Evolutionary conservation across 2,329 filamentous ascomycete species (phyloP), one percentile per base, ranked within the genome.

Genomic region (Fusarium abutilonis): DNA sequence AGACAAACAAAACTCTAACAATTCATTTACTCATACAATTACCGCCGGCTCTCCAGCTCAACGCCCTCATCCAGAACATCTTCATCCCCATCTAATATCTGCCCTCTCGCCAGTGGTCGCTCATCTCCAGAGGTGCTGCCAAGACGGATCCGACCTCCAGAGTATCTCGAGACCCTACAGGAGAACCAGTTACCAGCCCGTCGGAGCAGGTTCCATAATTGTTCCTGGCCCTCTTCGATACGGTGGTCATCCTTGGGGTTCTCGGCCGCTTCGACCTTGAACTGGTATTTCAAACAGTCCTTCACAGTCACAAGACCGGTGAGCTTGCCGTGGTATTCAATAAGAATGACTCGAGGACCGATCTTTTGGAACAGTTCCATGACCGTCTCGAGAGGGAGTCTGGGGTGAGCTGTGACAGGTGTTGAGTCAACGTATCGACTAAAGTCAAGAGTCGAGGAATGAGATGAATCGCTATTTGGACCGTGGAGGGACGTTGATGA

Each of bases 291-390:
- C 52, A 99, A 80, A 68, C 95, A 98, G 74, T 99, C 95, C 75
- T 99, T 99, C 61, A 97, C 91, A 0, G 95, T 99, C 1, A 99
- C 91, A 0, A 99, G 82, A 0, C 95, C 95, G 0, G 85, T 86
- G 2, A 99, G 83, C 45, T 86, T 86, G 13, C 95, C 95, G 56
- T 91, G 90, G 73, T 97, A 90, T 75, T 99, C 95, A 35, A 97
- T 89, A 4, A 99, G 83, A 45, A 99, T 94, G 6, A 97, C 93
- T 2, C 95, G 86, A 0, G 94, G 95, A 0, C 95, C 95, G 74
- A 99, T 96, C 79, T 98, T 99, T 75, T 94, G 94, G 81, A 99
- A 99, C 10, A 99, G 83, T 73, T 99, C 95, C 93, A 99, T 97
- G 29, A 96, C 94, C 0, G 95, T 99, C 77, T 99, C 95, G 0